Evolutionary conservation across 2,329 filamentous ascomycete species (phyloP).

Genomic region (Grosmannia penicillata): DNA sequence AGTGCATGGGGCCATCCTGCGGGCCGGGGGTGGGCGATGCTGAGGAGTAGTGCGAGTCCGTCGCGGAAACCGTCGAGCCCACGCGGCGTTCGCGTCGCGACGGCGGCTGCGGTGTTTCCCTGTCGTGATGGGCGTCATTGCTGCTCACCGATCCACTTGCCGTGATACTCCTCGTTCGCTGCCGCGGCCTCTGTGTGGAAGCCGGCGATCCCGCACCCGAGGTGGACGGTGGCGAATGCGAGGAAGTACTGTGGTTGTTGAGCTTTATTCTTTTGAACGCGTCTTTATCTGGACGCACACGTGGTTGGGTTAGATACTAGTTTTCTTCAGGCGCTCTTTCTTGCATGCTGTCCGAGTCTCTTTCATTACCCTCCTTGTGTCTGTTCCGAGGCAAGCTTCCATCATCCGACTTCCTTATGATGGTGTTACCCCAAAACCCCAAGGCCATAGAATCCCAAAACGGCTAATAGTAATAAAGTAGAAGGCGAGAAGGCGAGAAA

Average conservation of each 20-base stretch:
- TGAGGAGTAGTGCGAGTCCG: conserved; percentile 30
- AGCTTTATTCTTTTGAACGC: conserved; percentile 33
- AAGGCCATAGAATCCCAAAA: too few relatives aligned
- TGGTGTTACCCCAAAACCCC: too few relatives aligned
- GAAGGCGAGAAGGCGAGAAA: not conserved
- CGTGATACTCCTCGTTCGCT: conserved; percentile 25
- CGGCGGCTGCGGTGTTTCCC: conserved; percentile 21
- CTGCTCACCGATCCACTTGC: conserved; percentile 28
- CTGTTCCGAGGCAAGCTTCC: too few relatives aligned
- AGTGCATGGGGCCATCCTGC: conserved; percentile 23
- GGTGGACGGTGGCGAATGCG: conserved; percentile 9
- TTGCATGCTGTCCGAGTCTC: too few relatives aligned
- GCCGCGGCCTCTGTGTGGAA: conserved; percentile 8
- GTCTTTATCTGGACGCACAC: conserved; percentile 26
- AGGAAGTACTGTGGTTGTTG: conserved; percentile 18
- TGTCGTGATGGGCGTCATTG: conserved; percentile 28
- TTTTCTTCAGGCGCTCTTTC: too few relatives aligned
- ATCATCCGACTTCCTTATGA: too few relatives aligned
- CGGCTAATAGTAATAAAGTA: not conserved
- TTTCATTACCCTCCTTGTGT: too few relatives aligned
- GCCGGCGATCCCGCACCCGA: conserved; percentile 13
- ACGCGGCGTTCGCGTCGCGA: conserved; percentile 27
- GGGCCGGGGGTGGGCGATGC: conserved; percentile 20
- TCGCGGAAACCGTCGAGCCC: conserved; percentile 29
- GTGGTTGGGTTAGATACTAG: too few relatives aligned